phyloP scores from a whole-genome alignment of 2,329 filamentous ascomycete genomes.

The Ophiosphaerella herpotricha region DNA sequence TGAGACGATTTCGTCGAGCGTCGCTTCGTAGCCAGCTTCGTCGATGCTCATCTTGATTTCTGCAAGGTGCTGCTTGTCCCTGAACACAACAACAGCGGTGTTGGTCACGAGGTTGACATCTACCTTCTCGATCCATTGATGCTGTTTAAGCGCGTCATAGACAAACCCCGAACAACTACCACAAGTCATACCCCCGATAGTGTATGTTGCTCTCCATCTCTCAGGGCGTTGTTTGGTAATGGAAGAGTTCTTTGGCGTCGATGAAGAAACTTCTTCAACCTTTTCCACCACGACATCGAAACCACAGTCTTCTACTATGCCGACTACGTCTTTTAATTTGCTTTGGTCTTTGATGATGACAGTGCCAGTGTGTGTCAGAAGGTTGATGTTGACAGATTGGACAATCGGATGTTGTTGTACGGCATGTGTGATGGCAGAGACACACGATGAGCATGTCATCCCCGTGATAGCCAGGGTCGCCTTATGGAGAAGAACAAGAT shows the following conservation, averaged over 20 bases:
- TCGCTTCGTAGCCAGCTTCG: constrained; percentile 50
- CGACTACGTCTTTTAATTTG: constrained; percentile 51
- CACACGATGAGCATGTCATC: constrained; percentile 66
- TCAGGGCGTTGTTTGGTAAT: constrained; percentile 20
- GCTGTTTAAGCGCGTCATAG: constrained; percentile 51
- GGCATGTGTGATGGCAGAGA: constrained; percentile 55
- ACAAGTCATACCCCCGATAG: constrained; percentile 63
- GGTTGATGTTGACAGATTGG: constrained; percentile 54
- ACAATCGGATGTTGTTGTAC: constrained; percentile 56
- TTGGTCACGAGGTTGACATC: constrained; percentile 59
- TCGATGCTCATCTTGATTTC: constrained; percentile 57
- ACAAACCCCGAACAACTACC: constrained; percentile 59
- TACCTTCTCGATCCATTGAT: constrained; percentile 53
- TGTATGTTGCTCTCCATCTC: constrained; percentile 51
- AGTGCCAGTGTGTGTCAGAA: constrained; percentile 56
- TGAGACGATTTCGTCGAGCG: constrained; percentile 39
- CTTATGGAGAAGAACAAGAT: constrained; percentile 17
- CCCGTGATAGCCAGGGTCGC: constrained; percentile 58
- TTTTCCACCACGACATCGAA: constrained; percentile 48
- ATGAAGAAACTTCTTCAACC: constrained; percentile 24
- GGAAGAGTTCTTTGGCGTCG: not conserved
- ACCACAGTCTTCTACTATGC: constrained; percentile 56
- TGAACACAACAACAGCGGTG: constrained; percentile 55
- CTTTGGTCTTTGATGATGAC: constrained; percentile 55
- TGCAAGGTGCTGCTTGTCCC: constrained; percentile 51